These are phyloP conservation scores for Rutstroemia sp. DNA, from an alignment of 2,329 filamentous ascomycete genomes.

Conservation along the genomic window DNA sequence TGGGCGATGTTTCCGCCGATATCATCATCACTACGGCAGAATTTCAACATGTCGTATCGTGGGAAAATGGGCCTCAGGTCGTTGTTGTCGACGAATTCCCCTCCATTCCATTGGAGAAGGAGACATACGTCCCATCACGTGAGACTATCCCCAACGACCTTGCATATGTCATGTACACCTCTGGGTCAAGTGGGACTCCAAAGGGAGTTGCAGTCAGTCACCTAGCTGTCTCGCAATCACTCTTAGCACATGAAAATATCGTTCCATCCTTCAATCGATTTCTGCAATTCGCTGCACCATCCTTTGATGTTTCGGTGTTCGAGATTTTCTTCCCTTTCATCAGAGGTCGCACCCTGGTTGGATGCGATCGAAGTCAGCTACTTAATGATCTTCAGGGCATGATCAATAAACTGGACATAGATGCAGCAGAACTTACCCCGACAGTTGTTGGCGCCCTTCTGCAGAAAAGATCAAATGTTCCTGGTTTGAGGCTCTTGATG, in stretches of 20 bases:
- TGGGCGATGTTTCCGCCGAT: conserved; percentile 65
- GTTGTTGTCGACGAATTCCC: conserved; percentile 36
- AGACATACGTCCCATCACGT: conserved; percentile 7
- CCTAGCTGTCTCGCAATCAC: conserved; percentile 68
- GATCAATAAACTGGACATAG: conserved; percentile 59
- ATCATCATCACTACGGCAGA: conserved; percentile 58
- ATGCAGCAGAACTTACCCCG: conserved; percentile 84
- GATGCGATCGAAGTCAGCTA: conserved; percentile 61
- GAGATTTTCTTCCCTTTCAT: conserved; percentile 87
- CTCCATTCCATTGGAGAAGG: conserved; percentile 1
- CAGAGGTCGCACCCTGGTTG: conserved; percentile 65
- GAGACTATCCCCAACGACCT: conserved; percentile 31
- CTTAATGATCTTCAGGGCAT: conserved; percentile 66
- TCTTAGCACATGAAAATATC: conserved; percentile 72
- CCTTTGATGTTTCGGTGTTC: conserved; percentile 91
- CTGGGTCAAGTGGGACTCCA: conserved; percentile 79
- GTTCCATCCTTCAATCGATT: conserved; percentile 74
- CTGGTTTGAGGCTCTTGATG: conserved; percentile 61
- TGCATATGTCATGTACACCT: conserved; percentile 92
- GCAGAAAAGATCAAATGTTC: conserved; percentile 57
- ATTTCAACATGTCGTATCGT: conserved; percentile 34
- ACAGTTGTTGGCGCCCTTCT: conserved; percentile 77
- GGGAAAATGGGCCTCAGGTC: conserved; percentile 30
- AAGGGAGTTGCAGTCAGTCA: conserved; percentile 86
- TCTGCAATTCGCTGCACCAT: conserved; percentile 85